Evolutionary conservation across 306 rosid genomes (phyloP).

Genomic region (Ormosia semicastrata): DNA sequence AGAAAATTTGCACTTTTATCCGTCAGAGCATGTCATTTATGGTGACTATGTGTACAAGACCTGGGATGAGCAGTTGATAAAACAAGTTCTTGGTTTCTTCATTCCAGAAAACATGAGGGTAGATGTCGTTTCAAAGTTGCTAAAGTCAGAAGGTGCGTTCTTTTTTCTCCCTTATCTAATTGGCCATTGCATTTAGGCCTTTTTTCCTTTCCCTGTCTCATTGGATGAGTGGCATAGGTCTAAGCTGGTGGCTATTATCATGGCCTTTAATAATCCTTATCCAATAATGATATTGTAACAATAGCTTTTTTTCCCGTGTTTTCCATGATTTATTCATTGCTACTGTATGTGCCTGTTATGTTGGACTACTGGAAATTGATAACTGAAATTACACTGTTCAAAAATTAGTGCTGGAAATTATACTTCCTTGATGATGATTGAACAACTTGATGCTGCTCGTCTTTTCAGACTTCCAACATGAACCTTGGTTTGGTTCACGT

Average conservation of each 20-base stretch:
- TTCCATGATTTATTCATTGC: neutral
- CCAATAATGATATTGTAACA: slow-evolving; percentile 1
- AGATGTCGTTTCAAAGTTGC: slow-evolving; percentile 75
- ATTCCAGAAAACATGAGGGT: slow-evolving; percentile 93
- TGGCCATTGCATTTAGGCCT: neutral
- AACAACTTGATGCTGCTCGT: slow-evolving; percentile 20
- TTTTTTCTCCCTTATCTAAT: slow-evolving; percentile 11
- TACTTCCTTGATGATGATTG: slow-evolving; percentile 19
- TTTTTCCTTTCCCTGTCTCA: neutral
- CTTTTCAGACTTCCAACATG: slow-evolving; percentile 61
- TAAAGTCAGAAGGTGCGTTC: slow-evolving; percentile 56
- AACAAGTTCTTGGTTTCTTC: slow-evolving; percentile 70
- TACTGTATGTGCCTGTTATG: neutral
- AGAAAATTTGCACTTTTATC: slow-evolving; percentile 71
- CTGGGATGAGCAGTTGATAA: slow-evolving; percentile 79
- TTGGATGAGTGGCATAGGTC: slow-evolving; percentile 19
- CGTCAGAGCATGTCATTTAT: slow-evolving; percentile 82
- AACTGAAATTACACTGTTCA: slow-evolving; percentile 12
- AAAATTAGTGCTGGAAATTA: slow-evolving; percentile 10
- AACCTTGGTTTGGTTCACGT: slow-evolving; percentile 94
- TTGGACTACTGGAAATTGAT: slow-evolving; percentile 17
- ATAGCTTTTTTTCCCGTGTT: neutral
- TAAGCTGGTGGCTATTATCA: neutral
- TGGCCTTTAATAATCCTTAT: neutral
- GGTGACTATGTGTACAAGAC: slow-evolving; percentile 75